These are phyloP conservation scores for Jatropha podagrica DNA, from an alignment of 441 rosid species.

Conservation along the genomic window DNA sequence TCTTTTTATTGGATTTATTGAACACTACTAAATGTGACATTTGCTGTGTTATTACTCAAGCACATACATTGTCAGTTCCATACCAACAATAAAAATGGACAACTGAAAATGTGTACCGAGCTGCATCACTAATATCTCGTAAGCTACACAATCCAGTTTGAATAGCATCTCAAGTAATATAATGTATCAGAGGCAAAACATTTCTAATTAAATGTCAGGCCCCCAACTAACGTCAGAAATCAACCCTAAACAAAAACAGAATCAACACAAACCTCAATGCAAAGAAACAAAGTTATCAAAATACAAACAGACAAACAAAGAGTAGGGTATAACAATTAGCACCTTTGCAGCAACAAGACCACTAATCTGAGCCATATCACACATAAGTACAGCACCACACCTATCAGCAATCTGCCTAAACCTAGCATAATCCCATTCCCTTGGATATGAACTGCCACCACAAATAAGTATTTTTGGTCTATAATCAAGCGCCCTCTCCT, in stretches of 20 bases:
- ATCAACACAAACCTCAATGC: too few relatives aligned
- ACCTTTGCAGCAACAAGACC: slow-evolving; percentile 96
- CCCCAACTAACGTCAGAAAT: not conserved
- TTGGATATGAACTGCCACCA: slow-evolving; percentile 94
- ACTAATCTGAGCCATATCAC: slow-evolving; percentile 97
- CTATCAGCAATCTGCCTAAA: slow-evolving; percentile 85
- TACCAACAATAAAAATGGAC: too few relatives aligned
- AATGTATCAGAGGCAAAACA: too few relatives aligned
- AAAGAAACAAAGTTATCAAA: not conserved
- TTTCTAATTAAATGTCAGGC: not conserved
- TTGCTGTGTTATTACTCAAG: too few relatives aligned
- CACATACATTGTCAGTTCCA: too few relatives aligned
- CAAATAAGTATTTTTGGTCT: slow-evolving; percentile 92
- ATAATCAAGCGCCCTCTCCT: slow-evolving; percentile 86
- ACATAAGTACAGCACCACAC: slow-evolving; percentile 85
- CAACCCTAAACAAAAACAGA: not conserved
- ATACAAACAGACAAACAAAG: not conserved
- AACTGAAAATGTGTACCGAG: too few relatives aligned
- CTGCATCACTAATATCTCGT: too few relatives aligned
- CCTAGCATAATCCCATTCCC: slow-evolving; percentile 90
- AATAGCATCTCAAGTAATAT: too few relatives aligned
- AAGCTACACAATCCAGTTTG: too few relatives aligned
- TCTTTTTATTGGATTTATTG: too few relatives aligned
- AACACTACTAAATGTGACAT: too few relatives aligned
- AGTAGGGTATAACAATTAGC: not conserved